phyloP scores from a whole-genome alignment of 2,329 filamentous ascomycete genomes.

The Kalmusia sp. region DNA sequence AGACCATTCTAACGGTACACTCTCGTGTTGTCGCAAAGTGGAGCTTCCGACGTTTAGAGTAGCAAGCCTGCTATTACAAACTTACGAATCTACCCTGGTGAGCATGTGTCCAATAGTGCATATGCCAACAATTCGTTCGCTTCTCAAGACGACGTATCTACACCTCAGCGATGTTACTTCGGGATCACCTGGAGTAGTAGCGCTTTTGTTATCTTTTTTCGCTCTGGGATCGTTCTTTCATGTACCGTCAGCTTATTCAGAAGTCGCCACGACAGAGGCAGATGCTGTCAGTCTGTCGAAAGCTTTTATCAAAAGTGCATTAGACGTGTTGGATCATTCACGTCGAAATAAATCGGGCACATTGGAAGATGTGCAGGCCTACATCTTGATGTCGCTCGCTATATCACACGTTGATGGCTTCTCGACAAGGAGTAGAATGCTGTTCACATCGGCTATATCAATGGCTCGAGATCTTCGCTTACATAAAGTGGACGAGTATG shows the following conservation, averaged over 20 bases:
- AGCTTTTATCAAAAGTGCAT: slow-evolving; percentile 3
- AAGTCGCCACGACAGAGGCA: not conserved
- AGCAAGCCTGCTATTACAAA: slow-evolving; percentile 1
- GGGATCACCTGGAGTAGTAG: not conserved
- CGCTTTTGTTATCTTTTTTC: slow-evolving; percentile 1
- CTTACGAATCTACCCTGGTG: not conserved
- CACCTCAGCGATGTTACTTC: not conserved
- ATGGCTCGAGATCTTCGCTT: slow-evolving; percentile 11
- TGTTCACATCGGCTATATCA: slow-evolving; percentile 5
- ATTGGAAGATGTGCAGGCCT: slow-evolving; percentile 13
- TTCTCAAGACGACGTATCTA: slow-evolving; percentile 3
- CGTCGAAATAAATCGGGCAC: slow-evolving; percentile 5
- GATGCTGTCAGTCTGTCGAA: not conserved
- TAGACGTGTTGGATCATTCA: slow-evolving; percentile 11
- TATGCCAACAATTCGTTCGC: slow-evolving; percentile 4
- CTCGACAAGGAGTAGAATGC: slow-evolving; percentile 5
- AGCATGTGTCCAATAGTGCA: not conserved
- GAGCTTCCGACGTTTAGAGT: not conserved
- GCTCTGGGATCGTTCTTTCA: not conserved
- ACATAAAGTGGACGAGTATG: slow-evolving; percentile 6
- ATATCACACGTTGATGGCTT: slow-evolving; percentile 10
- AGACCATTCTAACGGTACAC: not conserved
- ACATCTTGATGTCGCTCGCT: slow-evolving; percentile 6
- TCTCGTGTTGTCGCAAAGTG: not conserved
- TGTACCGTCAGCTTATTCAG: not conserved